Percentiles rank a stretch among this genome's conserved stretches.
phyloP scores from a whole-genome alignment of 2,329 filamentous ascomycete species.

The Xylaria digitata region DNA sequence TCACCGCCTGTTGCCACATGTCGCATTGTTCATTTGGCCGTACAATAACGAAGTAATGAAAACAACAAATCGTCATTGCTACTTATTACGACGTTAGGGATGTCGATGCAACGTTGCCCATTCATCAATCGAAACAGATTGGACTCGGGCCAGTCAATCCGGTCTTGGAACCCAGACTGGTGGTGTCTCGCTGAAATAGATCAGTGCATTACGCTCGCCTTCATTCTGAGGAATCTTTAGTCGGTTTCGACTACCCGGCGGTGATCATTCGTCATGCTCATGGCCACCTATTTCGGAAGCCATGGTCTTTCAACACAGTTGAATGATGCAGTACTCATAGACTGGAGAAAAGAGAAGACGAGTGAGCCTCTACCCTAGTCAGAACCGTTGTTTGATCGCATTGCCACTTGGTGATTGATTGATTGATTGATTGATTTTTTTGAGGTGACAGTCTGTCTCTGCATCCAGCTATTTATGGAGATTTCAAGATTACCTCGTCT shows the following conservation, averaged over 20 bases:
- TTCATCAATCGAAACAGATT: not conserved
- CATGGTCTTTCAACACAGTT: not conserved
- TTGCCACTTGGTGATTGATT: not conserved
- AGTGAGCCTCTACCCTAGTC: not conserved
- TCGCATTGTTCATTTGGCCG: not conserved
- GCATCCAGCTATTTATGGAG: conserved; percentile 29
- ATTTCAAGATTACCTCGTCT: conserved; percentile 6
- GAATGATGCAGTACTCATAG: not conserved
- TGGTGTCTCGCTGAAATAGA: not conserved
- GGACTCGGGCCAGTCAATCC: not conserved
- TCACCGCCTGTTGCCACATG: no score
- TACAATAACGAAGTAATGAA: not conserved
- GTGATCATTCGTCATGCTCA: not conserved
- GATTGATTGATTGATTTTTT: not conserved
- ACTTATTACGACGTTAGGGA: conserved; percentile 4
- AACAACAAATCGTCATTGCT: not conserved
- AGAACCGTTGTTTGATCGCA: conserved; percentile 1
- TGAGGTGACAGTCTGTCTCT: conserved; percentile 12
- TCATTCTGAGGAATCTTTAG: not conserved
- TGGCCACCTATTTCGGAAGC: not conserved
- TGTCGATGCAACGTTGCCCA: conserved; percentile 3
- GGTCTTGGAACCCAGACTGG: not conserved
- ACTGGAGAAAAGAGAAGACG: not conserved
- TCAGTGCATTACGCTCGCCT: not conserved
- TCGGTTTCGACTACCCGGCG: no score